Evolutionary conservation across 2,329 filamentous ascomycete genomes (phyloP).

Genomic region (Monosporascus sp.): DNA sequence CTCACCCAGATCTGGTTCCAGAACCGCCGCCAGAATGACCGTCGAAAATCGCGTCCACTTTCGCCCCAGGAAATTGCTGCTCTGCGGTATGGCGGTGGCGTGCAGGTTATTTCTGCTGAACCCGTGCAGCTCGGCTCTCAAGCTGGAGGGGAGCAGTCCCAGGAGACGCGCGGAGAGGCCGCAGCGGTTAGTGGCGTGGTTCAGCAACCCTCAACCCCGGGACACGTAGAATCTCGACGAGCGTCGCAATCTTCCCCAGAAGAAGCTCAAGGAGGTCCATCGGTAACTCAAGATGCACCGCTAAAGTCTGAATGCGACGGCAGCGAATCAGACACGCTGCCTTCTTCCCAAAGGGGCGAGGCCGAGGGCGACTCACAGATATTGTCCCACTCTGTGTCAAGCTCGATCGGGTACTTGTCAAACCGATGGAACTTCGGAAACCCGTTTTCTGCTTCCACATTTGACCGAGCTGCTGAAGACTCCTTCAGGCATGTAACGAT

Average conservation of each 20-base stretch:
- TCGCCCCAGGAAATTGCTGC: slow-evolving; percentile 70
- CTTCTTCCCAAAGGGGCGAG: slow-evolving; percentile 18
- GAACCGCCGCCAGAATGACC: slow-evolving; percentile 87
- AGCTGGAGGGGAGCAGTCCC: slow-evolving; percentile 10
- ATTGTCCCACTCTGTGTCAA: slow-evolving; percentile 37
- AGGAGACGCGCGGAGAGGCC: slow-evolving; percentile 10
- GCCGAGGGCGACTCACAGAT: slow-evolving; percentile 15
- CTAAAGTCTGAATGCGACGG: slow-evolving; percentile 9
- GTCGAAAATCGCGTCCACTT: slow-evolving; percentile 80
- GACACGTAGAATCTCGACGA: slow-evolving; percentile 14
- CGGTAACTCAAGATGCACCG: slow-evolving; percentile 1
- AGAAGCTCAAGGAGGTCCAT: slow-evolving; percentile 1
- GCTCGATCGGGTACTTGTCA: slow-evolving; percentile 45
- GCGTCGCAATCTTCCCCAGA: slow-evolving; percentile 18
- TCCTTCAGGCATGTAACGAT: slow-evolving; percentile 38
- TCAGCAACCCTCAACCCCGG: slow-evolving; percentile 12
- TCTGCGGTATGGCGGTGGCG: slow-evolving; percentile 47
- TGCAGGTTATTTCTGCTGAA: slow-evolving; percentile 48
- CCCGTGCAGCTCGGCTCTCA: slow-evolving; percentile 20
- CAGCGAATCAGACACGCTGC: slow-evolving; percentile 12
- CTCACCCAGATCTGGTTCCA: slow-evolving; percentile 89
- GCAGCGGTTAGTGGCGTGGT: slow-evolving; percentile 13
- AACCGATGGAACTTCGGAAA: slow-evolving; percentile 53
- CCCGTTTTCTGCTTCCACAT: slow-evolving; percentile 44
- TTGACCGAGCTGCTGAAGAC: slow-evolving; percentile 36